Base-by-base conservation (phyloP, 2,329 filamentous ascomycete species). In the Triangularia setosa region DNA sequence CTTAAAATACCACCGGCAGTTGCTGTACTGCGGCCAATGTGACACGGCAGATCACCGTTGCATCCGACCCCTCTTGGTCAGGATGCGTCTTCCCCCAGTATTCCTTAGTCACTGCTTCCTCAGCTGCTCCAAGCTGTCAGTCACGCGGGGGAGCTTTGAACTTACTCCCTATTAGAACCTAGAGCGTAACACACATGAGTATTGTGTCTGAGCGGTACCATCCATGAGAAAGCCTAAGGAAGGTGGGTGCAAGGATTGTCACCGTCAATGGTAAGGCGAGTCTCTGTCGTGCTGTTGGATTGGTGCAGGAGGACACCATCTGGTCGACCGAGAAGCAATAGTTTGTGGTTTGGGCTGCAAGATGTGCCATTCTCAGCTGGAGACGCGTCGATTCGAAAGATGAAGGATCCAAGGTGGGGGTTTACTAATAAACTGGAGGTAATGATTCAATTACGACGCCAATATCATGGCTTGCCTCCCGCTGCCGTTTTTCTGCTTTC, bases 1-100 rank as follows among this genome's bases (percentile, higher is more conserved):
- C 53, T 55, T 28, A 23, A 58, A 58, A 33, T 58, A 58, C 28
- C 55, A 58, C 55, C 55, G 55, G 55, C 55, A 58, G 55, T 58
- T 58, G 55, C 52, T 27, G 18, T 25, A 23, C 52, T 24, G 21
- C 12, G n/a, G 16, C 24, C 52, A 55, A 55, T 14, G 52, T 24
- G 23, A 27, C 24, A 18, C 52, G 24, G 52, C 52, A 27, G 40
- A 55, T 25, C 40, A 48, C 40, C 40, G 40, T 48, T 48, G 40
- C 40, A 48, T 48, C 40, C 18, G 21, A 9, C 40, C 40, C 40
- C 40, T 48, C 40, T 3, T 18, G 8, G 18, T 21, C 40, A 6
- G 40, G n/a, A 9, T 12, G n/a, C 40, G n/a, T 18, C 40, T 48
- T 40, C 11, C 33, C 14, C 40, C 40, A 48, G 21, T 12, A 21